Evolutionary conservation across 768 basidiomycete species (phyloP), one percentile per base, ranked within the genome.

Genomic region (Naganishia vaughanmartiniae): DNA sequence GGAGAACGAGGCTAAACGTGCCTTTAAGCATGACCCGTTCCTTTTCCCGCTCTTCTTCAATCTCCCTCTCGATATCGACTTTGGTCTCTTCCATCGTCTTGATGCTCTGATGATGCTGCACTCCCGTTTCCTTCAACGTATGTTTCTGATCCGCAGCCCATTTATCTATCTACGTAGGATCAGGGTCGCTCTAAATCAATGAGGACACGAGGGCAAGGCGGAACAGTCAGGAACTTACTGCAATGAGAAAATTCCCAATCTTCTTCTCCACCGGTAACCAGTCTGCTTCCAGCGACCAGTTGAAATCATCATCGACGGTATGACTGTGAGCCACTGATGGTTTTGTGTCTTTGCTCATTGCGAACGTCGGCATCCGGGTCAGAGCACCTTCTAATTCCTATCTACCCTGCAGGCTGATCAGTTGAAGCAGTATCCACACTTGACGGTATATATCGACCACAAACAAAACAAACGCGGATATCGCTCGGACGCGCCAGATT

Each of bases 1-100:
- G 71, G 89, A 84, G 0, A 84, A 83, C 21, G 86, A 83, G 2
- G 88, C 84, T 0, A 85, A 84, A 74, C 86, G n/a, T 79, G 92
- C 92, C 86, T 68, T 87, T 85, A 2, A 91, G 84, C 67, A 94
- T 84, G 65, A 90, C 88, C 34, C 91, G 88, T 81, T 93, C 92
- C 75, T 84, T 85, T 65, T 90, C 77, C 74, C 92, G 90, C 81
- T 90, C 92, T 54, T 87, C 83, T 66, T 87, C 88, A 1, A 86
- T 92, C 80, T 92, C 89, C 0, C 83, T 75, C 77, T 93, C 89
- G 0, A 87, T 83, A 10, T 85, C 83, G 54, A 87, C 84, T 11
- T 82, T 86, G 77, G 86, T 87, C 58, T 92, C 92, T 10, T 81
- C 70, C 0, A 87, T 72, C 70, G 85, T 85, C 76, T 89, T 89